phyloP scores from a whole-genome alignment of 176 grass and related monocot species.

The Aegilops sharonensis region DNA sequence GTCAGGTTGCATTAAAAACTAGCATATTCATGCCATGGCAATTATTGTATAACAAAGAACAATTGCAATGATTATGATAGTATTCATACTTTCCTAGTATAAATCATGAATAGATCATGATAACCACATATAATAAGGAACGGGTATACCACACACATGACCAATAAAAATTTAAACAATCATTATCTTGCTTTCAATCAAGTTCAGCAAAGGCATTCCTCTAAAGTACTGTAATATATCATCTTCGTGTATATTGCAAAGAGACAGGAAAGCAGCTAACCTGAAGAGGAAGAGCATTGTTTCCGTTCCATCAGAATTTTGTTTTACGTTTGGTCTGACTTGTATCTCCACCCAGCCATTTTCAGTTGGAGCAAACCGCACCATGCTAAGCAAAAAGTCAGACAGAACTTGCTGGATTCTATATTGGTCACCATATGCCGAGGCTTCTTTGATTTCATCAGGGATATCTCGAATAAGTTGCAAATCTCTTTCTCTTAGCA shows the following conservation, averaged over 20 bases:
- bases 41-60: background rate
- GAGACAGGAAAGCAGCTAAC: conserved; percentile 45
- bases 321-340: conserved; percentile 73
- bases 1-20: too few relatives aligned
- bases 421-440: conserved; percentile 79
- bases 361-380: conserved; percentile 68
- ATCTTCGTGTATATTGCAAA: background rate
- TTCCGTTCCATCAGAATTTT: conserved; percentile 61
- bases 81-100: conserved; percentile 2
- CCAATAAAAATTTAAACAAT: too few relatives aligned
- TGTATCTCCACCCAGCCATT: conserved; percentile 96
- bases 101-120: background rate
- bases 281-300: conserved; percentile 76
- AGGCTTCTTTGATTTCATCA: conserved; percentile 85
- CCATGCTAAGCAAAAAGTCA: conserved; percentile 89
- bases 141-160: background rate
- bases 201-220: conserved; percentile 1
- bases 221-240: conserved; percentile 13
- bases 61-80: background rate
- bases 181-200: background rate
- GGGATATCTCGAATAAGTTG: conserved; percentile 97
- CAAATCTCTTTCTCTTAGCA: conserved; percentile 81
- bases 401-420: conserved; percentile 96
- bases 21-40: too few relatives aligned
- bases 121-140: background rate